A percentile compares a stretch with the other conserved stretches of the same genome.
These are phyloP conservation scores for Bisporella sp. DNA, from an alignment of 2,329 filamentous ascomycete species.

Conservation along the genomic window DNA sequence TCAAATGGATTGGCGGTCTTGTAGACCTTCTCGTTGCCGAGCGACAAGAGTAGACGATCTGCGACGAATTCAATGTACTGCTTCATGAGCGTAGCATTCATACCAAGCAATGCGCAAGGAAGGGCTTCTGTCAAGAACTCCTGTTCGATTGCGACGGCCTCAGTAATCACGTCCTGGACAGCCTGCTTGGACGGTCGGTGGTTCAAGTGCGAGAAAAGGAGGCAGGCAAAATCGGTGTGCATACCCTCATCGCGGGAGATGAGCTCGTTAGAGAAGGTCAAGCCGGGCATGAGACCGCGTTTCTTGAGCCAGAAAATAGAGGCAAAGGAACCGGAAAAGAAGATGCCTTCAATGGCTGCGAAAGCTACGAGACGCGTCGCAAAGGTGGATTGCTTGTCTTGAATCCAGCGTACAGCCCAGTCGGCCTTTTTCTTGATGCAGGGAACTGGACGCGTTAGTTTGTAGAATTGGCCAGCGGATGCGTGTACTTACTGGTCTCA, in stretches of 20 bases:
- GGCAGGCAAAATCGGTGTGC: constrained; percentile 97
- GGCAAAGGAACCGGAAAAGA: constrained; percentile 97
- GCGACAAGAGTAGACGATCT: constrained; percentile 84
- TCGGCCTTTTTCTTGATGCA: constrained; percentile 98
- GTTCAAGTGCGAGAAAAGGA: constrained; percentile 95
- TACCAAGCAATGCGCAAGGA: constrained; percentile 86
- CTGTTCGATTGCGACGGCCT: constrained; percentile 91
- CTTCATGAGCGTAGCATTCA: constrained; percentile 97
- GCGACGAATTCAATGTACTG: constrained; percentile 99
- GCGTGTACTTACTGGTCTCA: constrained; percentile 70
- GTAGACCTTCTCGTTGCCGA: constrained; percentile 93
- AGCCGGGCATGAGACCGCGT: constrained; percentile 95
- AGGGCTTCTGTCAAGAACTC: constrained; percentile 97
- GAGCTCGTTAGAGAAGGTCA: constrained; percentile 99
- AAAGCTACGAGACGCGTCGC: constrained; percentile 94
- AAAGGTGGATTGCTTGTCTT: constrained; percentile 88
- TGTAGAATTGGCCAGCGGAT: neutral
- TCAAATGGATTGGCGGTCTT: constrained; percentile 94
- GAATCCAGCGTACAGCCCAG: constrained; percentile 94
- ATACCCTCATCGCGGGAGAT: constrained; percentile 99
- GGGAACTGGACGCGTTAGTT: constrained; percentile 54
- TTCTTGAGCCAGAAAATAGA: constrained; percentile 99
- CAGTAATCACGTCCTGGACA: constrained; percentile 82
- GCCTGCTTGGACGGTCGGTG: constrained; percentile 78
- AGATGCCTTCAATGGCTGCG: constrained; percentile 97